These are phyloP conservation scores for Candida koratica DNA, from an alignment of 805 yeast genomes.

Conservation along the genomic window DNA sequence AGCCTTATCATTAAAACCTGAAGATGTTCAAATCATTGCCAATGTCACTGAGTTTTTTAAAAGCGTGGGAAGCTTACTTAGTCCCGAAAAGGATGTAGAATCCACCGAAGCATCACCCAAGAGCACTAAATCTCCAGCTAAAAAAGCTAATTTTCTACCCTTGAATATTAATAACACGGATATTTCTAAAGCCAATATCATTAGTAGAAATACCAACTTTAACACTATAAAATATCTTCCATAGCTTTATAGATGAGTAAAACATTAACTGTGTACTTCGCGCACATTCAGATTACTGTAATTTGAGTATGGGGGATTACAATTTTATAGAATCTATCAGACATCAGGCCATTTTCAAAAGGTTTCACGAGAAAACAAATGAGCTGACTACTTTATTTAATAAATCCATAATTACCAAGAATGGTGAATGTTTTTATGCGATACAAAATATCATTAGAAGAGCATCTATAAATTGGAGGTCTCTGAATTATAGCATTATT, in stretches of 20 bases:
- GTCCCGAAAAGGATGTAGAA: neutral
- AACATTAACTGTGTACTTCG: neutral
- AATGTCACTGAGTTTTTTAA: conserved; percentile 8
- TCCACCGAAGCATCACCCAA: neutral
- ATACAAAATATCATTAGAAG: conserved; percentile 29
- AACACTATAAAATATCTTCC: neutral
- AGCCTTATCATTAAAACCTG: neutral
- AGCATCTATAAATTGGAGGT: conserved; percentile 20
- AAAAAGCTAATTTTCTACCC: conserved; percentile 1
- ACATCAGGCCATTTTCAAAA: conserved; percentile 12
- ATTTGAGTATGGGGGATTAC: conserved; percentile 1
- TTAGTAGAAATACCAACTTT: conserved; percentile 1
- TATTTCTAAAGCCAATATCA: neutral
- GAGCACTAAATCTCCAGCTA: neutral
- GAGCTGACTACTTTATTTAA: neutral
- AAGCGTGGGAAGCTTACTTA: conserved; percentile 9
- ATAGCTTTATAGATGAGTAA: neutral
- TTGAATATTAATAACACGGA: neutral
- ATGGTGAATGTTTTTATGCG: conserved; percentile 30
- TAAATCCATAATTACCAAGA: conserved; percentile 13
- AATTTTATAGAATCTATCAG: conserved; percentile 7
- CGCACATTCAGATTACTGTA: too few species aligned
- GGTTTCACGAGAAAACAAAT: neutral
- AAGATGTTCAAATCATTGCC: conserved; percentile 2
- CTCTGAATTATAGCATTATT: conserved; percentile 20